Conservation (phyloP, 768 basidiomycete species). For the Rhodotorula taiwanensis region DNA sequence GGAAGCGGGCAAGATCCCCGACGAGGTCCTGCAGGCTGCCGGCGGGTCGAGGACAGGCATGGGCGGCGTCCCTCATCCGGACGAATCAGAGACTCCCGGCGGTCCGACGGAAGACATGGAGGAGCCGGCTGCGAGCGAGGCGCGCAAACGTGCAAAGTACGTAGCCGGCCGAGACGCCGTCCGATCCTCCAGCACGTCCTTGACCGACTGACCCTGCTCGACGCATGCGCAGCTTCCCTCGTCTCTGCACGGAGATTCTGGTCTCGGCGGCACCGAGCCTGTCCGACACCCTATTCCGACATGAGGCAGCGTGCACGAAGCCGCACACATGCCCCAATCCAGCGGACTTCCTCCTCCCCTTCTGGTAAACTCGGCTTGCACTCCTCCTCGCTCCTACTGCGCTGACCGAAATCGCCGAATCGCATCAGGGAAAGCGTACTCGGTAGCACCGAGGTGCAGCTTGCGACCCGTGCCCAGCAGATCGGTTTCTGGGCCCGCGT, state of each 20-base stretch:
- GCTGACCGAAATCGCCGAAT: background rate
- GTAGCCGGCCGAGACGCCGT: background rate
- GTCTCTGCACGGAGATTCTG: constrained; percentile 86
- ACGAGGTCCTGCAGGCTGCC: constrained; percentile 19
- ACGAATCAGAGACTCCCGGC: too few species aligned
- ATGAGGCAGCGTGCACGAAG: constrained; percentile 19
- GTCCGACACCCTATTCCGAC: constrained; percentile 71
- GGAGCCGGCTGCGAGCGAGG: constrained; percentile 15
- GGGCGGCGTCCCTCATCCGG: constrained; percentile 25
- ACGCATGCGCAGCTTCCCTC: constrained; percentile 66
- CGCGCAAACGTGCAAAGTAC: constrained; percentile 17
- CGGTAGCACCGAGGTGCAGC: constrained; percentile 71
- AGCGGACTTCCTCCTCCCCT: constrained; percentile 18
- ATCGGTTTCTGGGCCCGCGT: constrained; percentile 92
- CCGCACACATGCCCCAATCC: constrained; percentile 25
- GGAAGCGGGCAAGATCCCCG: constrained; percentile 30
- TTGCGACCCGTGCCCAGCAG: constrained; percentile 78
- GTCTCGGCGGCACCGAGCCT: constrained; percentile 95
- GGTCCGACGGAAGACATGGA: background rate
- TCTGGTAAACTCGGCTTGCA: constrained; percentile 16
- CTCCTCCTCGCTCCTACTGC: background rate
- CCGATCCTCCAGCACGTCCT: background rate
- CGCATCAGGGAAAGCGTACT: constrained; percentile 48
- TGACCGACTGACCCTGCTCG: background rate
- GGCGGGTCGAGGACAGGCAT: constrained; percentile 21